Conservation (phyloP, 208 protist species). For the Trichomonas gallinae region DNA sequence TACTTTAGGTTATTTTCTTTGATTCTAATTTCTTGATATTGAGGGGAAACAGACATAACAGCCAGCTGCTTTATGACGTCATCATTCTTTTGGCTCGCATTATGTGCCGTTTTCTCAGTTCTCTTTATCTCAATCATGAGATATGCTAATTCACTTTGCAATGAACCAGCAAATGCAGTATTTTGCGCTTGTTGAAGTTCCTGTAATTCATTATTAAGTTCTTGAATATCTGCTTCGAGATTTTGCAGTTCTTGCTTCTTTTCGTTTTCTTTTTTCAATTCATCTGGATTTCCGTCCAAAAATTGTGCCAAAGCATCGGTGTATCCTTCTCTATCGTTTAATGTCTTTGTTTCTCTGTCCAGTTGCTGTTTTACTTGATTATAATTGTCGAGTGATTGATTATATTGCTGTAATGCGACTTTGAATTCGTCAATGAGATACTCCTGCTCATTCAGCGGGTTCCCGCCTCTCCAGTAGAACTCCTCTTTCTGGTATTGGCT, state of each 20-base stretch:
- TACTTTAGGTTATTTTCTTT: not conserved
- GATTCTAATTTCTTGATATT: not conserved
- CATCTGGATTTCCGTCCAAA: not conserved
- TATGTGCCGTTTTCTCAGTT: not conserved
- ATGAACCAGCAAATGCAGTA: not conserved
- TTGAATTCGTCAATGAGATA: not conserved
- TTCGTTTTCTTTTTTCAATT: not conserved
- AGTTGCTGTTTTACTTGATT: not conserved
- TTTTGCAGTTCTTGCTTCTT: not conserved
- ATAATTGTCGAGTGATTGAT: not conserved
- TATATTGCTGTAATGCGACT: not conserved
- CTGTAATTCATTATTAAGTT: not conserved
- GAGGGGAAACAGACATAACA: not conserved
- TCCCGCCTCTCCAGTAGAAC: not conserved
- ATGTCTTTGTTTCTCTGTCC: not conserved
- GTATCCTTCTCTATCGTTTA: not conserved
- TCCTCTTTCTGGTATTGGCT: not conserved
- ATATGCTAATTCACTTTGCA: slow-evolving; percentile 4
- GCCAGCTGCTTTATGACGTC: not conserved
- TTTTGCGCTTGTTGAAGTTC: not conserved
- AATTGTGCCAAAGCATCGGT: not conserved
- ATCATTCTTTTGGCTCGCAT: not conserved
- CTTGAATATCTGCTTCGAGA: not conserved
- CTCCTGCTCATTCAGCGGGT: not conserved
- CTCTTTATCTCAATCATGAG: not conserved